phyloP scores from a whole-genome alignment of 352 stramenopile genomes.

The Phytophthora fragariaefolia region DNA sequence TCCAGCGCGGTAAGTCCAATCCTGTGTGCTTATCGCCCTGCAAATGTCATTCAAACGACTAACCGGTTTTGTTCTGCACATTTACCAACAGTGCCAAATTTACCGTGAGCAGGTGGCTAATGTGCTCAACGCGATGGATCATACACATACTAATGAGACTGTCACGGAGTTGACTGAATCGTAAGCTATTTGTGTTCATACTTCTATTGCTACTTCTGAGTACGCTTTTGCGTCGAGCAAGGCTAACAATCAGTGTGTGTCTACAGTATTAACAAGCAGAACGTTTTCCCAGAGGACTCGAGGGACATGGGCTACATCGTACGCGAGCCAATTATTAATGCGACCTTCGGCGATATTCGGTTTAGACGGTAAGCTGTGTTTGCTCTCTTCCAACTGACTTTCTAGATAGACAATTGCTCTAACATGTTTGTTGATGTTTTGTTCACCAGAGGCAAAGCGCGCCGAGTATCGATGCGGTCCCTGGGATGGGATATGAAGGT shows the following conservation, averaged over 20 bases:
- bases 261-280: conserved; percentile 87
- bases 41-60: neutral
- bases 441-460: conserved; percentile 70
- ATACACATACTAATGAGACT: conserved; percentile 89
- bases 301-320: conserved; percentile 89
- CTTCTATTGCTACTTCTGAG: neutral
- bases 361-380: conserved; percentile 86
- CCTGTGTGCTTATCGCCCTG: neutral
- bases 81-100: conserved; percentile 75
- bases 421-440: conserved; percentile 4
- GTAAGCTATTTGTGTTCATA: conserved; percentile 42
- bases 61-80: conserved; percentile 7
- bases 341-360: conserved; percentile 89
- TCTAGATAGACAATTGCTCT: conserved; percentile 2
- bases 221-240: neutral
- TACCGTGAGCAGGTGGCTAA: conserved; percentile 88
- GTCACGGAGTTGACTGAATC: conserved; percentile 88
- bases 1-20: conserved; percentile 79
- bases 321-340: conserved; percentile 90
- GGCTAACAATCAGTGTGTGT: conserved; percentile 2
- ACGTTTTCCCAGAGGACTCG: conserved; percentile 84
- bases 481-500: conserved; percentile 92
- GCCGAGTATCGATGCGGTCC: conserved; percentile 87
- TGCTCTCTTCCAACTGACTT: neutral
- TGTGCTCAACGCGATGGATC: conserved; percentile 83